Evolutionary conservation across 2,329 filamentous ascomycete genomes (phyloP).

Genomic region (Colletotrichum australisinense): DNA sequence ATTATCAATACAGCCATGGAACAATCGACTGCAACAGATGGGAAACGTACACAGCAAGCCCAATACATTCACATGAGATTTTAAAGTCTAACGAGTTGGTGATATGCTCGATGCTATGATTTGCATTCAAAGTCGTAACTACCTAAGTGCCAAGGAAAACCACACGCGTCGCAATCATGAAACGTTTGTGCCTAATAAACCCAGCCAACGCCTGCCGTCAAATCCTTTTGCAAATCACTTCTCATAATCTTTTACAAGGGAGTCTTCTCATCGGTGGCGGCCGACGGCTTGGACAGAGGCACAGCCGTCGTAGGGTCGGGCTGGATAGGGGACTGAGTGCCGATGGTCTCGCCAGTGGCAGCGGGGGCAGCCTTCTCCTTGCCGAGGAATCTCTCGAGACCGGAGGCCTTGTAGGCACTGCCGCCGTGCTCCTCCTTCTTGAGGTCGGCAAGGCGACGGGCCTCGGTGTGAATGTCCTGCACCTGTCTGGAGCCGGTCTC

Average conservation of each 20-base stretch:
- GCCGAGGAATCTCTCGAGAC: conserved; percentile 68
- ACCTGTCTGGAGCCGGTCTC: conserved; percentile 87
- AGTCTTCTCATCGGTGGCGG: conserved; percentile 41
- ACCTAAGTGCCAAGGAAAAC: conserved; percentile 16
- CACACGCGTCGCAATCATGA: conserved; percentile 19
- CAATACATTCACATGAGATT: not conserved
- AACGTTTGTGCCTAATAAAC: conserved; percentile 24
- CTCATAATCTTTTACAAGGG: conserved; percentile 1
- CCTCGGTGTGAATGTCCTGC: conserved; percentile 92
- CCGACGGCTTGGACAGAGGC: conserved; percentile 35
- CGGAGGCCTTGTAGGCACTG: conserved; percentile 69
- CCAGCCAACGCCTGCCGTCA: conserved; percentile 30
- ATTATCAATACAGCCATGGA: no score
- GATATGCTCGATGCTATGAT: not conserved
- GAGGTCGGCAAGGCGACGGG: conserved; percentile 85
- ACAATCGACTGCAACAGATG: no score
- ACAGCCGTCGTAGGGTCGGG: conserved; percentile 33
- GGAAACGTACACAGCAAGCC: no score
- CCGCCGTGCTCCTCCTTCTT: conserved; percentile 77
- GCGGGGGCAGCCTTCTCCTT: conserved; percentile 68
- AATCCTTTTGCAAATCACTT: conserved; percentile 10
- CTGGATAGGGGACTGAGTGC: conserved; percentile 34
- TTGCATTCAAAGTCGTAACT: conserved; percentile 7
- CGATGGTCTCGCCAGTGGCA: conserved; percentile 57
- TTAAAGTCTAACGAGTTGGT: no score